These are phyloP conservation scores for Magnaporthiopsis poae DNA, from an alignment of 2,329 filamentous ascomycete species.

Conservation along the genomic window DNA sequence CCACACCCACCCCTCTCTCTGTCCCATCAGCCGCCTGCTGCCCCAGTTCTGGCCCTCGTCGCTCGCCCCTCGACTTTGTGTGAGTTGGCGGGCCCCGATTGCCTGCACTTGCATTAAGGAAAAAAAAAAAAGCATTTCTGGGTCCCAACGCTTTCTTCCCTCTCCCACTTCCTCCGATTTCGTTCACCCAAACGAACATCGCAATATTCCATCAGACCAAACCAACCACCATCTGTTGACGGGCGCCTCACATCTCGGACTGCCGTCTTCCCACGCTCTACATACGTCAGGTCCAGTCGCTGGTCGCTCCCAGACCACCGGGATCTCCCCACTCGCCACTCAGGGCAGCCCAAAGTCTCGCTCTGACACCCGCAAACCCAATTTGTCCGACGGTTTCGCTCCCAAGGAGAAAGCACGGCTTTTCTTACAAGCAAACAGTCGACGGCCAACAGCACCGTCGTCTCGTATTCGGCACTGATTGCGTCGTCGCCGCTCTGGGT, in stretches of 20 bases:
- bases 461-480: not conserved
- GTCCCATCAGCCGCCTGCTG: not conserved
- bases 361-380: not conserved
- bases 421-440: not conserved
- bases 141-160: conserved; percentile 1
- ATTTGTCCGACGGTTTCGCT: not conserved
- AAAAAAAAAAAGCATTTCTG: conserved; percentile 3
- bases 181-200: not conserved
- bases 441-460: not conserved
- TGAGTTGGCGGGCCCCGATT: not conserved
- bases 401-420: not conserved
- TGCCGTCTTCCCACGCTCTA: not conserved
- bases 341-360: not conserved
- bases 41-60: not conserved
- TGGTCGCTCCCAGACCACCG: conserved; percentile 5
- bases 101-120: conserved; percentile 1
- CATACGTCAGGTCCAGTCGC: not conserved
- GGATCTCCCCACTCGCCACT: conserved; percentile 5
- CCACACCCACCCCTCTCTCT: not conserved
- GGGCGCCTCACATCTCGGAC: not conserved
- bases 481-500: not conserved
- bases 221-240: not conserved
- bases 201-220: not conserved
- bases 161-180: not conserved
- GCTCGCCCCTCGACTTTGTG: not conserved